Base-by-base conservation (phyloP, 2,329 filamentous ascomycete species). In the Fusarium oligoseptatum region DNA sequence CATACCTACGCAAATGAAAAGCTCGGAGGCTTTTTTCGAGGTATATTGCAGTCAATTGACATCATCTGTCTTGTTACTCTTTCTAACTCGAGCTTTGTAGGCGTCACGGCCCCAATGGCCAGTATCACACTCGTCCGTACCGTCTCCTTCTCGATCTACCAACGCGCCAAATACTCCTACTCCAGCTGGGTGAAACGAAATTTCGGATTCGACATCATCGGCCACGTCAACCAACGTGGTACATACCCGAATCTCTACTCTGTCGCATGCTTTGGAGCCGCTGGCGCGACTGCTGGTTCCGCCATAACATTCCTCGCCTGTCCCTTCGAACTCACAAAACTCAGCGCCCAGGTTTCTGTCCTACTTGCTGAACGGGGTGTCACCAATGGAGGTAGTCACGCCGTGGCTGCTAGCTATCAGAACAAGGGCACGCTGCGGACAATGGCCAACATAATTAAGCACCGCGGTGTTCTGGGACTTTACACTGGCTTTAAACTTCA, bases 261-360 rank as follows among this genome's bases (percentile, higher is more conserved):
- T 1, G 85, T 95, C 64, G 87, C 90, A 66, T 95, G 93, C 80
- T 96, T 95, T 83, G 93, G 92, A 27, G 89, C 91, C 12, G 93
- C 94, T 50, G 94, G 94, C 60, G 94, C 93, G 45, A 94, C 92
- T 14, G 93, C 94, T 60, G 94, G 94, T 66, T 94, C 93, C 24
- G 89, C 91, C 70, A 95, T 97, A 65, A 95, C 94, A 10, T 87
- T 93, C 60, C 90, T 97, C 77, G 94, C 94, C 76, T 97, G 94
- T 80, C 94, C 94, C 1, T 97, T 97, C 80, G 94, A 97, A 82
- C 88, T 97, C 82, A 95, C 94, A n/a, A 97, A 97, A 83, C 87
- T 97, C 68, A 95, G 93, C 81, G 94, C 94, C 17, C 94, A 97
- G 82, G 93, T 97, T 22, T 95, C 94, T 2, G 93, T 95, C 12